These are phyloP conservation scores for Hypoxylon fragiforme DNA, from an alignment of 495 filamentous ascomycete genomes.

Conservation along the genomic window DNA sequence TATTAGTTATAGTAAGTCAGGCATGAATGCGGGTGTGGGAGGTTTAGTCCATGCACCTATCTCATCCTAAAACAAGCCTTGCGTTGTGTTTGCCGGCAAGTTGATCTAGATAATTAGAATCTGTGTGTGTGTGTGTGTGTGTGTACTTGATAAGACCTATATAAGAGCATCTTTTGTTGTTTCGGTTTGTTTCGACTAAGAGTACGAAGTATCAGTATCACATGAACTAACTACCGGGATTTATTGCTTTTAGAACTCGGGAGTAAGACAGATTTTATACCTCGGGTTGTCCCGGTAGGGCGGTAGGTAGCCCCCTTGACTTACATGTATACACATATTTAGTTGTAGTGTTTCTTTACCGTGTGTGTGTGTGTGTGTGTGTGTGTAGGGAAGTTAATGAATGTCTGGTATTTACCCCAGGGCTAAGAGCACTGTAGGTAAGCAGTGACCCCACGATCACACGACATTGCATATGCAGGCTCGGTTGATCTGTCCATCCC, in stretches of 20 bases:
- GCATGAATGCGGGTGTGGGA: slow-evolving; percentile 10
- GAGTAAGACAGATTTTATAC: background rate
- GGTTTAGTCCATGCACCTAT: background rate
- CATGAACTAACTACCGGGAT: slow-evolving; percentile 29
- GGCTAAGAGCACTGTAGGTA: background rate
- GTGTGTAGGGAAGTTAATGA: too few relatives aligned
- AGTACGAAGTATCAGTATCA: slow-evolving; percentile 16
- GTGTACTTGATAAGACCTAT: too few relatives aligned
- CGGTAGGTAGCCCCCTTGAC: too few relatives aligned
- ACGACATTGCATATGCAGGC: slow-evolving; percentile 35
- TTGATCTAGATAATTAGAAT: background rate
- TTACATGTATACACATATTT: background rate
- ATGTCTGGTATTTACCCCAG: slow-evolving; percentile 16
- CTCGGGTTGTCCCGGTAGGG: slow-evolving; percentile 29
- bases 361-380: too few relatives aligned
- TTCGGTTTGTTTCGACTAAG: too few relatives aligned
- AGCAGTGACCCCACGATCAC: slow-evolving; percentile 34
- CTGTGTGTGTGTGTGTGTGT: too few relatives aligned
- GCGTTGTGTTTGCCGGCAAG: background rate
- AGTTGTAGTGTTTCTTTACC: too few relatives aligned
- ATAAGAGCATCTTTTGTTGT: too few relatives aligned
- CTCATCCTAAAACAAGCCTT: too few relatives aligned
- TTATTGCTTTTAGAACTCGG: background rate
- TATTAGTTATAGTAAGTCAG: background rate
- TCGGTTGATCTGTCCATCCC: slow-evolving; percentile 22